Evolutionary conservation across 2,329 filamentous ascomycete species (phyloP), one percentile per base, ranked within the genome.

Genomic region (Neoarthrinium moseri): DNA sequence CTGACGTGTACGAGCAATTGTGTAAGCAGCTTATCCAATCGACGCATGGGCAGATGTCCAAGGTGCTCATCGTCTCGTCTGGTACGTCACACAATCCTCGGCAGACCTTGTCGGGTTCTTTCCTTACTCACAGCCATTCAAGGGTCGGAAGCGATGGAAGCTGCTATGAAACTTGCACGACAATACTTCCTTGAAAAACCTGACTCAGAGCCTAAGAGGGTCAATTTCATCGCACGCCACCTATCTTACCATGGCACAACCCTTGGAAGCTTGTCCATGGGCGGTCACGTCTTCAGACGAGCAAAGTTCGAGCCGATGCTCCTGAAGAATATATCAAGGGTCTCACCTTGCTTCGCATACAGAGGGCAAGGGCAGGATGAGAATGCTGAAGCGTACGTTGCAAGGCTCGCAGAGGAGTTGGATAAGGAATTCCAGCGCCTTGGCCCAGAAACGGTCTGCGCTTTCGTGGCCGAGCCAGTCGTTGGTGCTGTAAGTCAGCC

Each of bases 191-290:
- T 80, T 6, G 80, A 83, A 55, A 71, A 78, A 29, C 51, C 59
- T 2, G 64, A 67, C 0, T 66, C 78, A 1, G 74, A 88, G 52
- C 71, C 75, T 2, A 62, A 73, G 30, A 74, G 86, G n/a, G 73
- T 66, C 1, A 71, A 75, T 10, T 89, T 89, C 62, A 88, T 91
- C 55, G 75, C 83, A 4, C 76, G 87, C 12, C 65, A 77, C 27
- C 74, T 81, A 33, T 87, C 84, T 4, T 91, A 88, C 55, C 87
- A 91, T 52, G 87, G 87, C 7, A 83, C 75, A 4, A 91, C 86
- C 0, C 65, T 91, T 0, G 86, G 86, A 0, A 74, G 86, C 1
- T 71, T 91, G 44, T 77, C 78, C 0, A 70, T 86, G 13, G 77
- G 85, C 8, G 84, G 84, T 8, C 81, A 89, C 59, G 64, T 74